Base-by-base conservation (phyloP, 768 basidiomycete genomes). In the Mycena olivaceomarginata region DNA sequence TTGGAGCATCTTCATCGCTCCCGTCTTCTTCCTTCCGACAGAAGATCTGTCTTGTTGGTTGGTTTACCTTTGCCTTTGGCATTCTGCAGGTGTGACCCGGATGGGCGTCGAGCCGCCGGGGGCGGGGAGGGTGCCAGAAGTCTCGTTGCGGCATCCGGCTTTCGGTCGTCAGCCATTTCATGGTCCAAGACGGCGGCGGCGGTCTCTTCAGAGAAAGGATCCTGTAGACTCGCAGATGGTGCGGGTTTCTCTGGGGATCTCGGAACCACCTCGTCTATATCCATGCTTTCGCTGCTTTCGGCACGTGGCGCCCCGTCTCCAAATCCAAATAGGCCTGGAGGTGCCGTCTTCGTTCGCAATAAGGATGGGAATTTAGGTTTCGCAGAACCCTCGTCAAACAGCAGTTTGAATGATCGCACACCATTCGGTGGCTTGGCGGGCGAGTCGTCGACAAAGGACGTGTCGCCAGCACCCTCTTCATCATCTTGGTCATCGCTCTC, bases 121-220 rank as follows among this genome's bases (percentile, higher is more conserved):
- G 93, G 92, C n/a, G 94, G 94, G 20, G 95, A 94, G 20, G 94
- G 94, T 9, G 94, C 93, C 68, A 95, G 82, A 64, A 94, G 89
- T 39, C 83, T 80, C 9, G 85, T 84, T 65, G 63, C 48, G 76
- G 37, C 70, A 78, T 45, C 79, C 71, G 56, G 71, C 63, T 66
- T 69, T 63, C 82, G 82, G 57, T 75, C 76, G 20, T 78, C 80
- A 48, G 45, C 16, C 67, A 72, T 72, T 16, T 69, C 70, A 25
- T 72, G 59, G 31, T 72, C 73, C 20, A 56, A 62, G 20, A 20
- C 25, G 18, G 67, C 18, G 13, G 20, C 15, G 10, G 62, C 48
- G n/a, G 41, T n/a, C 10, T 69, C 8, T 39, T 67, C 62, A 46
- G 48, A 5, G 69, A 79, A 79, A 13, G 75, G 71, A 40, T 57